These are phyloP conservation scores for Ceratocystis cacaofunesta DNA, from an alignment of 2,329 filamentous ascomycete species.

Conservation along the genomic window DNA sequence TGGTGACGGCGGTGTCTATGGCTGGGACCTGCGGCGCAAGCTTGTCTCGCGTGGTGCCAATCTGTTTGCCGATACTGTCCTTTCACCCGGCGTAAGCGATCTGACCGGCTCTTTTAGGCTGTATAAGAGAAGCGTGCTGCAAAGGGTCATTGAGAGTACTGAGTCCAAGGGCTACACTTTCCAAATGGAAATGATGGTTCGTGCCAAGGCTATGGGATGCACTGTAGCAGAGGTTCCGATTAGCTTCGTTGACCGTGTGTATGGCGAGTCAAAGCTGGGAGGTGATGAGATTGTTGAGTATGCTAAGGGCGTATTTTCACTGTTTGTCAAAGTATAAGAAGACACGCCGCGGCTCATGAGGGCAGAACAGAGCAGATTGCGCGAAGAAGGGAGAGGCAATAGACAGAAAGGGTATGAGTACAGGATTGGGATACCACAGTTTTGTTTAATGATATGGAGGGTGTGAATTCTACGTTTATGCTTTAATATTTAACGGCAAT, in stretches of 20 bases:
- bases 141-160: slow-evolving; percentile 79
- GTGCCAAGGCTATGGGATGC: slow-evolving; percentile 90
- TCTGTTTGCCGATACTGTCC: slow-evolving; percentile 85
- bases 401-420: neutral
- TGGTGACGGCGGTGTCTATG: slow-evolving; percentile 75
- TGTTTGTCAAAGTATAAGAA: slow-evolving; percentile 61
- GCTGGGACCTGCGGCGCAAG: slow-evolving; percentile 90
- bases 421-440: neutral
- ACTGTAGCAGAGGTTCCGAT: slow-evolving; percentile 93
- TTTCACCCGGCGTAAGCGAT: slow-evolving; percentile 87
- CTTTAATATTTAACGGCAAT: neutral
- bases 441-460: neutral
- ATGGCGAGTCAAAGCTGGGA: slow-evolving; percentile 88
- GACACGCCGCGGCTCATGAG: neutral
- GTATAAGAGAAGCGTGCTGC: slow-evolving; percentile 80
- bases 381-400: neutral
- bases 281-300: slow-evolving; percentile 95
- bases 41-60: slow-evolving; percentile 78
- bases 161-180: slow-evolving; percentile 97
- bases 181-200: slow-evolving; percentile 99
- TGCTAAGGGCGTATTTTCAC: slow-evolving; percentile 63
- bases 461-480: neutral
- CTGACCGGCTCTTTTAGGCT: slow-evolving; percentile 86
- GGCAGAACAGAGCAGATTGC: neutral
- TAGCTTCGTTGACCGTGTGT: slow-evolving; percentile 85